phyloP scores from a whole-genome alignment of 1,284 basidiomycete species.

The Leucoagaricus sp. region DNA sequence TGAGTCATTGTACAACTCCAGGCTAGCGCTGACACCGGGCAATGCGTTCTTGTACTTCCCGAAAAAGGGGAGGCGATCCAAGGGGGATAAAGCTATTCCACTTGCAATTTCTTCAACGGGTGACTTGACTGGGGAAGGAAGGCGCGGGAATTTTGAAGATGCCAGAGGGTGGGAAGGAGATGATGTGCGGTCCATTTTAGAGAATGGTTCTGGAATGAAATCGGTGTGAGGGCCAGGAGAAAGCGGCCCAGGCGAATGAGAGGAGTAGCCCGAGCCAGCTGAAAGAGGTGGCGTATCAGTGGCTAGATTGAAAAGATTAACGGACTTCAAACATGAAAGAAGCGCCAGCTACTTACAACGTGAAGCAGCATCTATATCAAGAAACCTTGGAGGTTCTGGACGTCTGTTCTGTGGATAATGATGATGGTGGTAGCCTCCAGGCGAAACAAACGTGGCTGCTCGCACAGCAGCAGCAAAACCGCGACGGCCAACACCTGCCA shows the following conservation, averaged over 20 bases:
- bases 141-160: background rate
- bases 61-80: constrained; percentile 42
- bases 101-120: constrained; percentile 6
- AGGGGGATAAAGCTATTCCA: constrained; percentile 23
- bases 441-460: constrained; percentile 58
- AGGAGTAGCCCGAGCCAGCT: constrained; percentile 38
- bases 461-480: constrained; percentile 82
- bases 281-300: constrained; percentile 42
- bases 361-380: constrained; percentile 50
- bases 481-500: constrained; percentile 86
- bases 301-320: constrained; percentile 19
- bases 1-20: background rate
- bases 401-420: constrained; percentile 27
- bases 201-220: constrained; percentile 23
- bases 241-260: constrained; percentile 43
- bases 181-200: constrained; percentile 7
- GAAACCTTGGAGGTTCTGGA: constrained; percentile 48
- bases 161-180: constrained; percentile 5
- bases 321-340: constrained; percentile 16
- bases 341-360: constrained; percentile 37
- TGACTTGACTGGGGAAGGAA: background rate
- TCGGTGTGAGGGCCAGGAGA: constrained; percentile 46
- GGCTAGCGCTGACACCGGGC: constrained; percentile 20
- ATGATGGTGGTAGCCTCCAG: no score
- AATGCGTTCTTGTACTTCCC: constrained; percentile 39